Conservation (phyloP, 768 basidiomycete species). For the Tricholoma hemisulphureum region DNA sequence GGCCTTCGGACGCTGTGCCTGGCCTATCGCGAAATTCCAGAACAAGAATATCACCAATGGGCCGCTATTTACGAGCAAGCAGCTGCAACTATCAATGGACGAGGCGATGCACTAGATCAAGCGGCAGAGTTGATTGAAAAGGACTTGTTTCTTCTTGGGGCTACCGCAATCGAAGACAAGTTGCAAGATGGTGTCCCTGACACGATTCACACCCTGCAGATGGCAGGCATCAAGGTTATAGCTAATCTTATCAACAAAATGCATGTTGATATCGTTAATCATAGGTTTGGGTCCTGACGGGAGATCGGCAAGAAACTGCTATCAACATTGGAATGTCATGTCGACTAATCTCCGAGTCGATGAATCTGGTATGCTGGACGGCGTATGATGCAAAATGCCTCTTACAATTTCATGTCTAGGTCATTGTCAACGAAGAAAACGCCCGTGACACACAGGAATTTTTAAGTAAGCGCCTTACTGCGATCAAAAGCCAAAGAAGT, state of each 20-base stretch:
- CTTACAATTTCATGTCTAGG: constrained; percentile 43
- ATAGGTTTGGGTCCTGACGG: constrained; percentile 96
- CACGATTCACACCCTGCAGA: constrained; percentile 94
- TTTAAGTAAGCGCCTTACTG: constrained; percentile 81
- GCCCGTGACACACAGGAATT: constrained; percentile 81
- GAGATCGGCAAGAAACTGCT: constrained; percentile 97
- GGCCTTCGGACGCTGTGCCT: constrained; percentile 96
- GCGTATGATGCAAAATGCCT: not conserved
- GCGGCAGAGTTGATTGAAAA: constrained; percentile 96
- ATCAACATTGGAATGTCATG: constrained; percentile 99
- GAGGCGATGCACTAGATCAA: constrained; percentile 90
- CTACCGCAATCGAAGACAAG: constrained; percentile 98
- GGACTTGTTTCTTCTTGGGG: constrained; percentile 89
- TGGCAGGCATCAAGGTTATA: constrained; percentile 91
- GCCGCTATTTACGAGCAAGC: constrained; percentile 84
- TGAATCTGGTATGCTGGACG: constrained; percentile 81
- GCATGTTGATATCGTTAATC: constrained; percentile 3
- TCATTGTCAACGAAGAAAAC: constrained; percentile 91
- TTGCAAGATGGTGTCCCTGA: constrained; percentile 98
- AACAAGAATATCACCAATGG: constrained; percentile 92
- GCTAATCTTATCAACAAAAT: not conserved
- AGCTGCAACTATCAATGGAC: constrained; percentile 91
- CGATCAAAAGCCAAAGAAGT: constrained; percentile 90
- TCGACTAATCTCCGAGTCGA: constrained; percentile 93
- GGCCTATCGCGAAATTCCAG: constrained; percentile 88